Conservation (phyloP, 2,329 filamentous ascomycete species). For the Diplodia sapinea region DNA sequence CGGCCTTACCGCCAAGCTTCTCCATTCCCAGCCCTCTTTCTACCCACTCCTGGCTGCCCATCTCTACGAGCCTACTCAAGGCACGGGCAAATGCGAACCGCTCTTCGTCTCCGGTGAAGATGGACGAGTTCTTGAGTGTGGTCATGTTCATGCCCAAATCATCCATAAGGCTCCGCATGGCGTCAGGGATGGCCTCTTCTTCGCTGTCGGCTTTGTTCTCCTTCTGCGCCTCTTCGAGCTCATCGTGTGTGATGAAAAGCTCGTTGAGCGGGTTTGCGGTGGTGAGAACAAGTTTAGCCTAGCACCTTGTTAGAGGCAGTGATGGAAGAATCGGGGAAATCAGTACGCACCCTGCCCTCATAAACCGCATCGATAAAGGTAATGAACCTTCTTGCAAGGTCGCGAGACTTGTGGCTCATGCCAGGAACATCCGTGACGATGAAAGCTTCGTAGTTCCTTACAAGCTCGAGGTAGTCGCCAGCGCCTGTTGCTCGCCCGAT, state of each 20-base stretch:
- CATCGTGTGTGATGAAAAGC: constrained; percentile 44
- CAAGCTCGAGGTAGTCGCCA: constrained; percentile 92
- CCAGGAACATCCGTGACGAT: constrained; percentile 89
- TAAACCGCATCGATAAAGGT: constrained; percentile 98
- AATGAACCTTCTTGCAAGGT: constrained; percentile 91
- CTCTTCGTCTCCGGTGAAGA: constrained; percentile 96
- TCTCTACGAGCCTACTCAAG: constrained; percentile 81
- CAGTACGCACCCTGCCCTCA: constrained; percentile 64
- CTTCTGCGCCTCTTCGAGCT: constrained; percentile 52
- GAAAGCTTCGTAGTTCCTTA: constrained; percentile 88
- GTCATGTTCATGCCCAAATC: constrained; percentile 84
- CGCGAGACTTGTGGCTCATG: constrained; percentile 85
- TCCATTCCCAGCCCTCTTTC: constrained; percentile 75
- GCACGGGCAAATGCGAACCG: constrained; percentile 94
- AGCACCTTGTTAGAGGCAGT: constrained; percentile 45
- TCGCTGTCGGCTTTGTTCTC: constrained; percentile 47
- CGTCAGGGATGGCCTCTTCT: constrained; percentile 64
- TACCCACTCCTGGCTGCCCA: constrained; percentile 95
- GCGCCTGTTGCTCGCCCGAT: constrained; percentile 88
- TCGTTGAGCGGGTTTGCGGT: constrained; percentile 77
- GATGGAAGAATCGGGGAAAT: background rate
- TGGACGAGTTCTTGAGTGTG: constrained; percentile 80
- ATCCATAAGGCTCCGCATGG: constrained; percentile 83
- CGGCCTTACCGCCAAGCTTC: constrained; percentile 66
- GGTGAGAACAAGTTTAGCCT: constrained; percentile 94